Percentiles rank a stretch among this genome's conserved stretches.
Conservation (phyloP, 2,329 filamentous ascomycete species). For the Stagonosporopsis rhizophila region DNA sequence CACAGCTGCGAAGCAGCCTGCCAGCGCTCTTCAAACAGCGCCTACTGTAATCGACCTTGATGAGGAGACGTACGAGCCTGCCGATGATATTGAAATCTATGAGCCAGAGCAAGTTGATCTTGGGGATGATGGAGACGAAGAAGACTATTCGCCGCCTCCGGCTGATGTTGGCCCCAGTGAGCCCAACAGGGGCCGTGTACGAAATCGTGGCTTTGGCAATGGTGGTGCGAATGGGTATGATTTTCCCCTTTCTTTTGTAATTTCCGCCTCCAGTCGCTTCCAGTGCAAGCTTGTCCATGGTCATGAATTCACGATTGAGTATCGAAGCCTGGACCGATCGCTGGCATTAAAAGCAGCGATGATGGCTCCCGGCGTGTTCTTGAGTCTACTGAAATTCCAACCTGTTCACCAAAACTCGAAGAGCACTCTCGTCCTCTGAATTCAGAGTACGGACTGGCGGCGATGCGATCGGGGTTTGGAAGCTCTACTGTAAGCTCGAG, state of each 20-base stretch:
- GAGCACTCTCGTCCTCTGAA: not conserved
- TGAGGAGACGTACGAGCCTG: constrained; percentile 49
- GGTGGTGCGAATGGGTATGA: constrained; percentile 44
- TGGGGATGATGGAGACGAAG: constrained; percentile 48
- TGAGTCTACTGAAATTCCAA: not conserved
- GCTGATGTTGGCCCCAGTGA: constrained; percentile 47
- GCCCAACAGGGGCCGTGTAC: constrained; percentile 34
- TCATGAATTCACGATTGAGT: not conserved
- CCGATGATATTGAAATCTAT: constrained; percentile 50
- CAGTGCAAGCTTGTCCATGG: not conserved
- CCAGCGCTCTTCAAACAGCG: constrained; percentile 27
- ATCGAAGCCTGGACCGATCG: not conserved
- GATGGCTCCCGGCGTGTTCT: no score
- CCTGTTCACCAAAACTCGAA: not conserved
- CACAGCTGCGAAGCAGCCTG: constrained; percentile 35
- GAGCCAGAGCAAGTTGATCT: constrained; percentile 41
- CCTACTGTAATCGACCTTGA: constrained; percentile 47
- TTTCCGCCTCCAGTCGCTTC: constrained; percentile 19
- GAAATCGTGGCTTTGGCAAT: constrained; percentile 28
- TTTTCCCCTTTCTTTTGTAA: constrained; percentile 20
- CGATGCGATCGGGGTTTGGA: not conserved
- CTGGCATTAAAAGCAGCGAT: no score
- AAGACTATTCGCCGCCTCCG: constrained; percentile 56
- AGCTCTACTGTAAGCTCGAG: not conserved
- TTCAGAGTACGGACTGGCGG: not conserved